Percentiles rank a stretch among this genome's conserved stretches.
These are phyloP conservation scores for Phytopythium cucurbitacearum DNA, from an alignment of 352 stramenopile genomes.

Conservation along the genomic window DNA sequence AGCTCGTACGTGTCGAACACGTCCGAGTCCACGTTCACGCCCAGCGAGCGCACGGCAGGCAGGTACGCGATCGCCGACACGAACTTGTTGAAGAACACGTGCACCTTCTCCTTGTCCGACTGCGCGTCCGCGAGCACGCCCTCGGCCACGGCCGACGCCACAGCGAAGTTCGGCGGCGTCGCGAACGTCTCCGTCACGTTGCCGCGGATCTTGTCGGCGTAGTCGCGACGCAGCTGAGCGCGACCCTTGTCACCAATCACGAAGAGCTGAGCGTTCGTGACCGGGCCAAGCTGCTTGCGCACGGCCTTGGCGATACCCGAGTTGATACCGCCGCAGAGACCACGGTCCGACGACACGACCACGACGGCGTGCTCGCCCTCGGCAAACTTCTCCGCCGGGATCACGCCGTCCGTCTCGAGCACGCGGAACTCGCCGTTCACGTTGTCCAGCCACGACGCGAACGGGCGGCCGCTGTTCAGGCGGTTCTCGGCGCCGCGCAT, in stretches of 20 bases:
- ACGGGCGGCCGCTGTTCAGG: conserved; percentile 80
- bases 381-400: conserved; percentile 73
- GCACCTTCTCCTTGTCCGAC: conserved; percentile 91
- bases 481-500: conserved; percentile 96
- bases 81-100: conserved; percentile 98
- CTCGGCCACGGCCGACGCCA: conserved; percentile 90
- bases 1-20: conserved; percentile 94
- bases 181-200: conserved; percentile 83
- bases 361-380: conserved; percentile 90
- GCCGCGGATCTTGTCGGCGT: conserved; percentile 54
- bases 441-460: conserved; percentile 84
- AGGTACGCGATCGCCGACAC: conserved; percentile 95
- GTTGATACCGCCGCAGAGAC: conserved; percentile 99
- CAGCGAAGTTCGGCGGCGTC: conserved; percentile 87
- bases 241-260: conserved; percentile 97
- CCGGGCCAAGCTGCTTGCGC: conserved; percentile 77
- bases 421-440: conserved; percentile 64
- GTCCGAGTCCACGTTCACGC: conserved; percentile 55
- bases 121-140: conserved; percentile 63
- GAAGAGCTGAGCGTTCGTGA: conserved; percentile 84
- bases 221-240: conserved; percentile 88
- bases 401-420: conserved; percentile 87
- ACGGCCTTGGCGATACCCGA: conserved; percentile 92
- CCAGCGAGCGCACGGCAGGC: conserved; percentile 85
- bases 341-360: conserved; percentile 96